Percentiles rank a stretch among this genome's conserved stretches.
Evolutionary conservation across 2,329 filamentous ascomycete species (phyloP).

Genomic region (Trematosphaeria pertusa): DNA sequence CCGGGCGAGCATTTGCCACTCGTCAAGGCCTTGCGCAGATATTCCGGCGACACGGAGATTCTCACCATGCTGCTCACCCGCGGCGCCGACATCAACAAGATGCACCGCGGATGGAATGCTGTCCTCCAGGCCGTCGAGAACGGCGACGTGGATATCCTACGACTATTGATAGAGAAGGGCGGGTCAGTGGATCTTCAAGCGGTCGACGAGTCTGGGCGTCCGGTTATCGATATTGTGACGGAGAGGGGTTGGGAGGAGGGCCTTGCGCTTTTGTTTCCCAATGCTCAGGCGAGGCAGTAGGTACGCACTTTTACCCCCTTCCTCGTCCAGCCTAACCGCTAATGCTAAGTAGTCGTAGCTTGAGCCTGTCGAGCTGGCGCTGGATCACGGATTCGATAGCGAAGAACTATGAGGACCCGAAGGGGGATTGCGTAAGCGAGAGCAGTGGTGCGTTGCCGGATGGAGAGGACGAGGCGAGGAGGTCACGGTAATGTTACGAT

Average conservation of each 20-base stretch:
- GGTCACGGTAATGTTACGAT: no score
- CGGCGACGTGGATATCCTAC: conserved; percentile 42
- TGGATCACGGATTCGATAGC: conserved; percentile 14
- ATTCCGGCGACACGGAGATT: conserved; percentile 66
- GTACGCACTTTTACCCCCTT: conserved; percentile 10
- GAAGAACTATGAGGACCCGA: conserved; percentile 5
- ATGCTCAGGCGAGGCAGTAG: conserved; percentile 19
- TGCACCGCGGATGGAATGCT: conserved; percentile 47
- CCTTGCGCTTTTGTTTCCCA: conserved; percentile 40
- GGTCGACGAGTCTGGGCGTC: conserved; percentile 35
- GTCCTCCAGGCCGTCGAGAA: conserved; percentile 46
- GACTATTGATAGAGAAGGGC: conserved; percentile 43
- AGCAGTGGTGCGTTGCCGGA: conserved; percentile 11
- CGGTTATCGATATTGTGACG: conserved; percentile 43
- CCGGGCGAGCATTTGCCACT: conserved; percentile 75
- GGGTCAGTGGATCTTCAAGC: conserved; percentile 40
- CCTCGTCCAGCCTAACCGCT: not conserved
- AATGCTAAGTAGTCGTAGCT: conserved; percentile 5
- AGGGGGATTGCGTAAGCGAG: conserved; percentile 1
- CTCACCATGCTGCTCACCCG: conserved; percentile 68
- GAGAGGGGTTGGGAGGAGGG: conserved; percentile 47
- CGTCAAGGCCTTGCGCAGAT: conserved; percentile 71
- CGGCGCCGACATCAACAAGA: conserved; percentile 71
- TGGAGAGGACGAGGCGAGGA: no score
- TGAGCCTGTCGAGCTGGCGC: conserved; percentile 11